phyloP scores from a whole-genome alignment of 139 green algal genomes.

The Chlorella sp. region DNA sequence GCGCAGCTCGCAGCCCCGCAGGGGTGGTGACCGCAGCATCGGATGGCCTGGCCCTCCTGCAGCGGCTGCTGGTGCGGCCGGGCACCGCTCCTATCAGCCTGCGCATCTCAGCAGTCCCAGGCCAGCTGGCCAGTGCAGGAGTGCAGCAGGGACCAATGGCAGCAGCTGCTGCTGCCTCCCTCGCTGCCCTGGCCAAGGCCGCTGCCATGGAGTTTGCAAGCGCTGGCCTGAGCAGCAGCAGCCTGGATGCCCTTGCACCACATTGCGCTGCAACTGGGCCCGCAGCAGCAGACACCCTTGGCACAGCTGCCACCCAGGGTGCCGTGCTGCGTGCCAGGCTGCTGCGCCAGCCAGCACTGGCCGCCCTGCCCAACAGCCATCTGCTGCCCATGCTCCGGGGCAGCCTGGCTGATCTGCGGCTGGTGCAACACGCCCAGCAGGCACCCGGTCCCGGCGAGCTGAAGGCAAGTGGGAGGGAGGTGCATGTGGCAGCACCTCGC shows the following conservation, averaged over 20 bases:
- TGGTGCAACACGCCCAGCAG: constrained; percentile 5
- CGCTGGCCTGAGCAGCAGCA: constrained; percentile 6
- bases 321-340: constrained; percentile 16
- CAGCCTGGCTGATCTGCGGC: constrained; percentile 56
- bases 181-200: constrained; percentile 30
- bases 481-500: no score
- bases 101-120: background rate
- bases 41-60: background rate
- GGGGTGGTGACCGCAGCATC: background rate
- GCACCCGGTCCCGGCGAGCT: constrained; percentile 2
- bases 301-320: background rate
- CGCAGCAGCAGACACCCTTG: constrained; percentile 16
- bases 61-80: background rate
- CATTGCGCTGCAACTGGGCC: no score
- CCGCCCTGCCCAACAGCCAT: background rate
- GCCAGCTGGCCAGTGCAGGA: background rate
- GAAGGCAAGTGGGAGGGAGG: constrained; percentile 15
- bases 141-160: background rate
- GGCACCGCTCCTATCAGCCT: background rate
- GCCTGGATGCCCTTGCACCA: background rate
- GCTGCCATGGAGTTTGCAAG: constrained; percentile 14
- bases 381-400: constrained; percentile 56
- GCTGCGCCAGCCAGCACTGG: background rate
- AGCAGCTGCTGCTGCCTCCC: constrained; percentile 7
- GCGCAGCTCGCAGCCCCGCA: background rate